Base-by-base conservation (phyloP, 768 basidiomycete species). In the Candolleomyces eurysporus region DNA sequence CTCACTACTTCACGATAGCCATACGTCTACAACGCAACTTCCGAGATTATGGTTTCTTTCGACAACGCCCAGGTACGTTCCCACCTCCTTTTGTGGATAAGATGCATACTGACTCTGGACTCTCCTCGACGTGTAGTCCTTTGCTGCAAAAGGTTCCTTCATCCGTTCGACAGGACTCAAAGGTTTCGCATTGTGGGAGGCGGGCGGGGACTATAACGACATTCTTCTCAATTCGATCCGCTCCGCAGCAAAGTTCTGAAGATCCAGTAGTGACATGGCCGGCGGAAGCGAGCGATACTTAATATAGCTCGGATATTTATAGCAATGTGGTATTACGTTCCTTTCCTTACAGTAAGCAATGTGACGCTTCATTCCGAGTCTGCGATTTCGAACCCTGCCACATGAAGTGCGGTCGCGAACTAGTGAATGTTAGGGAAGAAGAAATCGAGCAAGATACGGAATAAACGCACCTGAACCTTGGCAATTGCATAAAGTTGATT, bases 401-500 rank as follows among this genome's bases (percentile, higher is more conserved):
- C 76, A 64, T 91, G 90, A 50, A 92, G 73, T 50, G 91, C 69
- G 7, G 88, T 82, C 0, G 89, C 89, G 66, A 92, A 86, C 88
- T 89, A 58, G 5, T 54, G 46, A 31, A n/a, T 19, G 21, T 32
- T 39, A 30, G 51, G 32, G 17, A 19, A 36, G 57, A 43, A 21
- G 22, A 52, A 17, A 56, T 26, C 30, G 26, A 39, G n/a, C 42
- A 45, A 30, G 36, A 26, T 39, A 4, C 8, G 22, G 3, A 8
- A 4, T 21, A 40, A 6, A 19, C n/a, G 39, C 65, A 89, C 91
- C 79, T 94, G 90, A 10, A 95, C 93, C 76, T 93, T 94, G 5
- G 92, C 90, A 65, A 96, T 95, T 16, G 86, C 85, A 66, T 79
- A 83, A 59, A 96, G 74, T 72, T 97, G 95, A 19, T 87, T 79